Percentiles rank a stretch among this genome's conserved stretches.
Conservation (phyloP, 1,284 basidiomycete species). For the Ganoderma leucocontextum region DNA sequence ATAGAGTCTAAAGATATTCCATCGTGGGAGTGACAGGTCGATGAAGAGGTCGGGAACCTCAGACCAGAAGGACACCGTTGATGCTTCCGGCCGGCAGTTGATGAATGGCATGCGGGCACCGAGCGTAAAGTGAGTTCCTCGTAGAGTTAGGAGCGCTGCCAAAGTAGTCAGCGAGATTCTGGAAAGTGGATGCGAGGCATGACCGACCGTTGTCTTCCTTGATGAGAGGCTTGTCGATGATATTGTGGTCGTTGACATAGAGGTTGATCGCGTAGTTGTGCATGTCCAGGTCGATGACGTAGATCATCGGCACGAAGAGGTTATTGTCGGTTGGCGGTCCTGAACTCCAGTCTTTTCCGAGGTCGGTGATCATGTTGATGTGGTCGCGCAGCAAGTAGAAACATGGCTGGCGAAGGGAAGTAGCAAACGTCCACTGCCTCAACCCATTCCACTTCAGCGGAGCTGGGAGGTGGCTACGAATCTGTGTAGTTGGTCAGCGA, state of each 20-base stretch:
- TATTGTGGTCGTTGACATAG: conserved; percentile 95
- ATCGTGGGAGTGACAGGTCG: conserved; percentile 78
- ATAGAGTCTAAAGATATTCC: conserved; percentile 89
- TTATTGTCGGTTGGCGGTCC: conserved; percentile 82
- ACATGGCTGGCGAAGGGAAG: conserved; percentile 75
- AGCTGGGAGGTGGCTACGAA: conserved; percentile 70
- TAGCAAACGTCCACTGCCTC: conserved; percentile 80
- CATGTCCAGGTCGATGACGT: conserved; percentile 74
- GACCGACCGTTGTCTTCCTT: conserved; percentile 82
- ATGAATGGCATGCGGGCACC: conserved; percentile 71
- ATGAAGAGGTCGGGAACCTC: conserved; percentile 67
- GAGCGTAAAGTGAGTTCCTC: conserved; percentile 64
- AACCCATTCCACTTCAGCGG: conserved; percentile 74
- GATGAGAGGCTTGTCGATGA: conserved; percentile 87
- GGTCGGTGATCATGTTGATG: conserved; percentile 89
- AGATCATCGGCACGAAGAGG: conserved; percentile 85
- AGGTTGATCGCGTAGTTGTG: conserved; percentile 81
- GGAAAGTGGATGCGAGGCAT: neutral
- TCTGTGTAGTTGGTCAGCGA: conserved; percentile 45
- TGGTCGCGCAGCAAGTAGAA: conserved; percentile 89
- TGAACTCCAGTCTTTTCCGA: conserved; percentile 88
- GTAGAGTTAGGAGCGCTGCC: conserved; percentile 76
- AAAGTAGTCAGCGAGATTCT: conserved; percentile 6
- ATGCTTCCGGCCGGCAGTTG: conserved; percentile 77
- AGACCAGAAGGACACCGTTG: conserved; percentile 72